Conservation (phyloP, 192 early-diverging fungal species). For the Rhizophagus prolifer region DNA sequence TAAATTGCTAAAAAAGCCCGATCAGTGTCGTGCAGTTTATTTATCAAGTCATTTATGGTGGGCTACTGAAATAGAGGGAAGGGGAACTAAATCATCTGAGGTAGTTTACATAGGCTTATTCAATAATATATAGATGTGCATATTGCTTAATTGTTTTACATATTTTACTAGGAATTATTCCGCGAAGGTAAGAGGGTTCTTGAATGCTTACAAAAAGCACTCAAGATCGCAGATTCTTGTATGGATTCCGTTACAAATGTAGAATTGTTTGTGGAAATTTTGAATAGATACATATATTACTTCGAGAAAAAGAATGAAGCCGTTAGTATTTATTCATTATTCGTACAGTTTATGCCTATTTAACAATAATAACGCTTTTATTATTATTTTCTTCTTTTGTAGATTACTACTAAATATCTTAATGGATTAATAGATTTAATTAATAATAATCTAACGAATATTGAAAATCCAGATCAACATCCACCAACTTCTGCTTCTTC, state of each 20-base stretch:
- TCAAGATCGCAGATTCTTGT: slow-evolving; percentile 92
- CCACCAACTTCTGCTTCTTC: slow-evolving; percentile 61
- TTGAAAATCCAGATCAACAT: slow-evolving; percentile 73
- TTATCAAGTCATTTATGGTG: slow-evolving; percentile 92
- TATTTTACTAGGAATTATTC: slow-evolving; percentile 51
- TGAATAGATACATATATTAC: slow-evolving; percentile 94
- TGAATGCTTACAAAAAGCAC: slow-evolving; percentile 89
- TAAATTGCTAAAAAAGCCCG: slow-evolving; percentile 88
- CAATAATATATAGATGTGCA: neutral
- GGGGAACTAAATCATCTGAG: slow-evolving; percentile 33
- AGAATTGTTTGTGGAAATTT: slow-evolving; percentile 95
- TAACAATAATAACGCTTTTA: neutral
- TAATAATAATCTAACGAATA: slow-evolving; percentile 74
- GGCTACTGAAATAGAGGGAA: slow-evolving; percentile 57
- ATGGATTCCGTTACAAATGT: slow-evolving; percentile 89
- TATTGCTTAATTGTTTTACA: neutral
- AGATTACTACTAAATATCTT: slow-evolving; percentile 90
- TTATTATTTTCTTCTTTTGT: neutral
- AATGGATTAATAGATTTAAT: slow-evolving; percentile 95
- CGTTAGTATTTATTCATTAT: slow-evolving; percentile 48
- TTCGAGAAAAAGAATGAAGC: slow-evolving; percentile 90
- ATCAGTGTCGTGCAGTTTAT: slow-evolving; percentile 88
- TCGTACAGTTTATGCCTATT: neutral
- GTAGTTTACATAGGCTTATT: neutral
- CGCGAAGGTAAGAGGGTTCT: slow-evolving; percentile 88